Evolutionary conservation across 768 basidiomycete species (phyloP), one percentile per base, ranked within the genome.

Genomic region (Stropharia rugosoannulata): DNA sequence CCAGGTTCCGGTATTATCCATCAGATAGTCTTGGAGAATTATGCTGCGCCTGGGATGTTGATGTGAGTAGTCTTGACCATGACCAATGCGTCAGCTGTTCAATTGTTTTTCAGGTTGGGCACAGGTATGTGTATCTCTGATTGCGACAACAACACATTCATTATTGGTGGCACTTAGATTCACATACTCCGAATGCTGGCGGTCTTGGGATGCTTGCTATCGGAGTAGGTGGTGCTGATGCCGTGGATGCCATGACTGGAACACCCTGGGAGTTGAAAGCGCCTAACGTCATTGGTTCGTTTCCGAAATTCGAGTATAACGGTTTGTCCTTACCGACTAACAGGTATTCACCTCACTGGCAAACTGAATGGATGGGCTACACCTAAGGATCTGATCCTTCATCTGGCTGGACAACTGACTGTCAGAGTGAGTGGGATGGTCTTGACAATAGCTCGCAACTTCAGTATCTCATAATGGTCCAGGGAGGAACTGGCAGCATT

Each of bases 241-340:
- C 94, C 19, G 95, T 98, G 16, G 97, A 99, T 70, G 96, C 95
- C 8, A 89, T 99, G 86, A 98, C 95, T 2, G 93, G 90, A 48
- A 98, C 95, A 10, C 95, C 96, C 41, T 99, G 97, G 97, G 96
- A 98, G 71, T 75, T 98, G 49, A 97, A 96, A 71, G 93, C 93
- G 16, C 94, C 94, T 10, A 79, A 87, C 58, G 79, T 97, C 27
- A 80, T 90, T 48, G 92, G 91, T 90, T 59, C 64, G 83, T 62
- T 43, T 50, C 44, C 42, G 56, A 29, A 25, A 12, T 22, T 36
- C 7, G 2, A 27, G 10, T 53, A 16, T 48, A 12, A 35, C 19
- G 38, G 29, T 32, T 19, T 49, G 1, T 32, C 29, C 41, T 54
- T 16, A 56, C 13, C 18, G 36, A 46, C 18, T 32, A 40, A 42